Base-by-base conservation (phyloP, 306 rosid species). In the Pterocarpus santalinus region DNA sequence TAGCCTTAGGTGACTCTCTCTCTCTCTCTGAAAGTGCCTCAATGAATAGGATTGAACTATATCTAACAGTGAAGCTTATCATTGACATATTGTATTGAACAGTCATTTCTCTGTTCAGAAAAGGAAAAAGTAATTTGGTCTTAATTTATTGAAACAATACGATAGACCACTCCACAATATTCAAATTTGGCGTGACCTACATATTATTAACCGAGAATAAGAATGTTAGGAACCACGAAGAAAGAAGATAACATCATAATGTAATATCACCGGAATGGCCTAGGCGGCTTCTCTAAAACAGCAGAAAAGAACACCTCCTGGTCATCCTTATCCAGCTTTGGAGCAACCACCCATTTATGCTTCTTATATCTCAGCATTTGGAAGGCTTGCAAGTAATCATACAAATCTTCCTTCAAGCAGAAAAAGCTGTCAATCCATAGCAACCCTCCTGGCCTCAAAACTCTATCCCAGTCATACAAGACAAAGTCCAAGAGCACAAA, bases 361-460 rank as follows among this genome's bases (percentile, higher is more conserved):
- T 79, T 80, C 84, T 79, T 92, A 32, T 92, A 92, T 57, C 97
- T 86, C 80, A 91, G 72, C 88, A 80, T 85, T 67, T 79, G 77
- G 52, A 91, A 86, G 30, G 88, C 82, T 41, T 88, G 65, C 88
- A 92, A 76, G 66, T 92, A 92, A 72, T 80, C 91, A 85, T 81
- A 82, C 85, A 92, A 85, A 78, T 92, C 95, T 77, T 88, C 90
- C 64, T 89, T 84, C 82, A 82, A 68, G 75, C 95, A 90, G 56
- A 92, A 92, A 87, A 90, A 91, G 71, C 92, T 87, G 30, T 91
- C 97, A 81, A 92, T 86, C 97, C 97, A 92, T 22, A 92, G 73
- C 83, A 92, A 78, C 22, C 97, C 95, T 5, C 97, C 94, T 6
- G 97, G 97, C 80, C 94, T 90, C 75, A 92, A 33, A 80, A 88